Evolutionary conservation across 2,329 filamentous ascomycete genomes (phyloP), one percentile per base, ranked within the genome.

Genomic region (Phialophora tarda): DNA sequence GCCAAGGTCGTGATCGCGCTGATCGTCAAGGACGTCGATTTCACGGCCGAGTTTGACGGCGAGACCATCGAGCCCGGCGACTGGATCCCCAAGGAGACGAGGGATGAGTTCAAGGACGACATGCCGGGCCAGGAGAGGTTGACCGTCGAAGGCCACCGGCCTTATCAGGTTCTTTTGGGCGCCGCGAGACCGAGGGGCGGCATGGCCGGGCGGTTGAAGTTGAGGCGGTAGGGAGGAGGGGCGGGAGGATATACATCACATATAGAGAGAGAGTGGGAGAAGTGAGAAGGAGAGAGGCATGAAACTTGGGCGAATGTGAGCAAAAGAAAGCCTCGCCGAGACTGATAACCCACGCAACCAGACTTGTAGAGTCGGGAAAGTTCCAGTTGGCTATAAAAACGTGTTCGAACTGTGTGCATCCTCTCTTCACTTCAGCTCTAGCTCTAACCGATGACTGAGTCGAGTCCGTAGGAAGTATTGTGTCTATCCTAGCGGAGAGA

Each of bases 1-100:
- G 72, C 83, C 24, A 82, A 81, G 68, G 76, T 84, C 65, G 77
- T 84, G 6, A 74, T 87, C 30, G 81, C 82, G 2, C 80, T 85
- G 73, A 82, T 81, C 0, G 72, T 82, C 73, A 30, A 84, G 57
- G 80, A 81, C 21, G 84, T 86, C 56, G 82, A 86, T 41, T 80
- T 88, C 65, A 73, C 77, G 59, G 73, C 75, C 0, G 74, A 73
- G 14, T 83, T 79, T 68, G 74, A 76, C 14, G 78, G 59, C 41
- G 75, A 59, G 72, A 47, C 57, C 26, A 64, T 69, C 24, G 53
- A 66, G 24, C 28, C 48, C 8, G 59, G 59, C 5, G 48, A 50
- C 4, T 69, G 67, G 67, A 62, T 34, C 17, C 57, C 63, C 12
- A 26, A 64, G 8, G 68, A 68, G 68, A 70, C 64, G 11, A 47